Percentiles rank a stretch among this genome's conserved stretches.
These are phyloP conservation scores for Podila horticola DNA, from an alignment of 192 early-diverging fungal genomes.

Conservation along the genomic window DNA sequence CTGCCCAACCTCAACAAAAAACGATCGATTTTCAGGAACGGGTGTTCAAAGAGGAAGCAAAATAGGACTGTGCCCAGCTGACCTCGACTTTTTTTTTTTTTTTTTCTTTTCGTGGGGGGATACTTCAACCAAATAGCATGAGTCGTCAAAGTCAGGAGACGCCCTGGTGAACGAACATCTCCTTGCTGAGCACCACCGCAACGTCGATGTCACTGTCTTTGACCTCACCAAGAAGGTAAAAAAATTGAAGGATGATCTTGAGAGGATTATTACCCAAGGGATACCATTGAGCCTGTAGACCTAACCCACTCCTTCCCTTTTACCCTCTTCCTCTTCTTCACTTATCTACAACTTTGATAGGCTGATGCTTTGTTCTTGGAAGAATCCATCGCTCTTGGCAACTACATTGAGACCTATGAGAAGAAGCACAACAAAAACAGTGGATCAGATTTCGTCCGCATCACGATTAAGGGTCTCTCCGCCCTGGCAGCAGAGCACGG, in stretches of 20 bases:
- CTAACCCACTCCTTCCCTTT: neutral
- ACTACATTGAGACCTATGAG: slow-evolving; percentile 38
- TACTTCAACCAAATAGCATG: slow-evolving; percentile 18
- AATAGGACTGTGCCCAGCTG: slow-evolving; percentile 3
- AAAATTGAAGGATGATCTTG: neutral
- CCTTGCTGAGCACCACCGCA: slow-evolving; percentile 39
- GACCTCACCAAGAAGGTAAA: slow-evolving; percentile 37
- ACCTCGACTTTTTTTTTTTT: slow-evolving; percentile 4
- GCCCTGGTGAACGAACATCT: slow-evolving; percentile 47
- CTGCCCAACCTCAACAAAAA: neutral
- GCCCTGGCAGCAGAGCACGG: slow-evolving; percentile 44
- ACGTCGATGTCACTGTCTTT: slow-evolving; percentile 46
- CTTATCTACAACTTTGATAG: slow-evolving; percentile 1
- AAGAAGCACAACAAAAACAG: slow-evolving; percentile 19
- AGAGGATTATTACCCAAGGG: neutral
- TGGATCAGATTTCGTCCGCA: slow-evolving; percentile 39
- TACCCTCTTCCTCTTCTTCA: too few relatives aligned
- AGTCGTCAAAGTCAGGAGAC: slow-evolving; percentile 44
- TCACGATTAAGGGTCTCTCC: slow-evolving; percentile 40
- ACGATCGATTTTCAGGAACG: neutral
- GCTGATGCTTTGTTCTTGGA: slow-evolving; percentile 53
- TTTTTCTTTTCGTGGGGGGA: neutral
- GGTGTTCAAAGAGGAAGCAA: neutral
- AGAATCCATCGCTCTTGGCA: slow-evolving; percentile 36
- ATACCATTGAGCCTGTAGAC: neutral